Percentiles rank a stretch among this genome's conserved stretches.
Evolutionary conservation across 768 basidiomycete species (phyloP).

Genomic region (Cubamyces sp.): DNA sequence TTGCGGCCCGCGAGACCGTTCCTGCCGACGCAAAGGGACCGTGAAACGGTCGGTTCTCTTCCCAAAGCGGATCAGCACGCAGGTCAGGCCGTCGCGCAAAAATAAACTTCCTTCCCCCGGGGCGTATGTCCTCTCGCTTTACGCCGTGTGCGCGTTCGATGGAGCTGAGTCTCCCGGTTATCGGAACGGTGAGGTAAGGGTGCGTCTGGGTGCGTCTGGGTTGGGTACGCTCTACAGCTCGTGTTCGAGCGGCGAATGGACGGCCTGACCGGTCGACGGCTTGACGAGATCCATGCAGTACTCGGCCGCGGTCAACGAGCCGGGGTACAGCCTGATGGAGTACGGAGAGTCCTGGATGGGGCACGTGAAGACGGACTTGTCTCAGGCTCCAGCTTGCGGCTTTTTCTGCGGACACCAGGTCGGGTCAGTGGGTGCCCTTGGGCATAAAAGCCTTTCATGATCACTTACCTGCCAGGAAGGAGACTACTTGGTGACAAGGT

Average conservation of each 20-base stretch:
- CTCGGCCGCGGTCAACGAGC: background rate
- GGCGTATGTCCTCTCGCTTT: background rate
- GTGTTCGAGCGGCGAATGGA: background rate
- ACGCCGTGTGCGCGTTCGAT: too few species aligned
- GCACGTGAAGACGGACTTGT: background rate
- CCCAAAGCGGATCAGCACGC: background rate
- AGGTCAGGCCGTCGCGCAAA: too few species aligned
- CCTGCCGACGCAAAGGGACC: background rate
- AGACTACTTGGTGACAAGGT: too few species aligned
- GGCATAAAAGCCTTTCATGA: too few species aligned
- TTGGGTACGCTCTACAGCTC: too few species aligned
- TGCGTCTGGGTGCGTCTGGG: too few species aligned
- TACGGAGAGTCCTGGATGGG: background rate
- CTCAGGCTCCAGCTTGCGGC: background rate
- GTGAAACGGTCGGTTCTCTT: background rate
- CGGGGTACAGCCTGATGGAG: background rate
- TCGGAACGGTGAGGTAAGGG: too few species aligned
- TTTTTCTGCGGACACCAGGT: too few species aligned
- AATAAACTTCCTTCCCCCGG: background rate
- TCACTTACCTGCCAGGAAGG: too few species aligned
- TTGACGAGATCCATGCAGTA: background rate
- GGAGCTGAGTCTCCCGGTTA: too few species aligned
- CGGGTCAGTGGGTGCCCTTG: too few species aligned
- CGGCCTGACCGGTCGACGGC: background rate
- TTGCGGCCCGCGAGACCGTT: background rate